Evolutionary conservation across 2,329 filamentous ascomycete species (phyloP), one percentile per base, ranked within the genome.

Genomic region (Cladosporium halotolerans): DNA sequence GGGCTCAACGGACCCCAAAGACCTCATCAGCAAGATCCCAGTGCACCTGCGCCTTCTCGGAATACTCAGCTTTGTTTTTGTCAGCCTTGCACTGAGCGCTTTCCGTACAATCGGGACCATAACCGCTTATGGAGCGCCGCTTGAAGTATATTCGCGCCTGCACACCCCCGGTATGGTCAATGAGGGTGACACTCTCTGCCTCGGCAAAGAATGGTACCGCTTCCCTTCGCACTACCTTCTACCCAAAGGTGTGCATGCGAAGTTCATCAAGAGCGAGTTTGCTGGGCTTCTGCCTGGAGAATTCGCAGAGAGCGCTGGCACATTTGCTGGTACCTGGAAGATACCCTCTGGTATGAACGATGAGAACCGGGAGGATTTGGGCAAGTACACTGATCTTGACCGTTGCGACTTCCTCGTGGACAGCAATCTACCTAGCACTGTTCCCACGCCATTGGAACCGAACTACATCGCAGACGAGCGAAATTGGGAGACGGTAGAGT

Each of bases 201-300:
- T 96, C 38, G 90, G 89, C 28, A 99, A 97, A 68, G 93, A 99
- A 68, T 99, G 93, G 93, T 96, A 99, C 70, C 88, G 93, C 34
- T 97, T 96, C 67, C 92, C 93, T 1, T 92, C 88, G 0, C 95
- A 91, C 0, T 97, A 90, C 73, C 90, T 93, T 67, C 76, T 99
- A 3, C 92, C 93, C 0, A 76, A 84, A n/a, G 80, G 82, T 46
- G 88, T 93, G 75, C 85, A 82, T 59, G 86, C 88, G 62, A 96
- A 93, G 62, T 99, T 96, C 65, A 76, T 99, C 62, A 88, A 86
- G 60, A 95, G 89, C 62, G 89, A 93, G 59, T 99, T 99, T 69
- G 80, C 80, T 8, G 93, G 93, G 2, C 76, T 99, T 14, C 75
- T 99, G 4, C 93, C 93, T 0, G 93, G 93, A 1, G 88, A 96